Evolutionary conservation across 495 filamentous ascomycete species (phyloP), one percentile per base, ranked within the genome.

Genomic region (Hypoxylon lenormandii): DNA sequence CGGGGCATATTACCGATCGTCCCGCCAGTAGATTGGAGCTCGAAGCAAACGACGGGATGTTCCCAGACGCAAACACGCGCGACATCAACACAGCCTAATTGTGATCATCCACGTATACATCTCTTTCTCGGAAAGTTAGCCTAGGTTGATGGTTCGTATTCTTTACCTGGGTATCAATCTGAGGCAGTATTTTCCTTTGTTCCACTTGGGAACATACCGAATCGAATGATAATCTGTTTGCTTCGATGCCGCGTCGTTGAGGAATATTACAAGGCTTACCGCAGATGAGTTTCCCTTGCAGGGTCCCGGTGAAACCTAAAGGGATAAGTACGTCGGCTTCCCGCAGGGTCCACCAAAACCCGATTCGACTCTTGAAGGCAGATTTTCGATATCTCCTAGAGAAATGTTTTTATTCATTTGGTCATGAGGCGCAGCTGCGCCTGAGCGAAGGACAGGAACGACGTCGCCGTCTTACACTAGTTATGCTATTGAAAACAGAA

Each of bases 31-130:
- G 12, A 58, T 55, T n/a, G 22, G 13, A 15, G 2, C 18, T 30
- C 19, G 47, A 28, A 66, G 40, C 63, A 66, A 59, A 59, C 63
- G 30, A 30, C 38, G 54, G 52, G 26, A 53, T 4, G 18, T 16
- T 33, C 48, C 18, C 28, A 13, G 21, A 59, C 30, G 63, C 63
- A 66, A 59, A 53, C 54, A 66, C 26, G 54, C 48, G 47, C 33
- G 28, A 58, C 15, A 18, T 52, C 12, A 38, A n/a, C n/a, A 49
- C 16, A 26, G 21, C 37, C 54, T 33, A 40, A 16, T 46, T 15
- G 11, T 23, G 28, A 47, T 50, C 16, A 43, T 28, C 38, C 42
- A 48, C 45, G 22, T 56, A 64, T 37, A n/a, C 42, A 52, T 10
- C 15, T 50, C 30, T 7, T 8, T 47, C 36, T 33, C 19, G 30